phyloP scores from a whole-genome alignment of 768 basidiomycete genomes.

The Podaxis sp. region DNA sequence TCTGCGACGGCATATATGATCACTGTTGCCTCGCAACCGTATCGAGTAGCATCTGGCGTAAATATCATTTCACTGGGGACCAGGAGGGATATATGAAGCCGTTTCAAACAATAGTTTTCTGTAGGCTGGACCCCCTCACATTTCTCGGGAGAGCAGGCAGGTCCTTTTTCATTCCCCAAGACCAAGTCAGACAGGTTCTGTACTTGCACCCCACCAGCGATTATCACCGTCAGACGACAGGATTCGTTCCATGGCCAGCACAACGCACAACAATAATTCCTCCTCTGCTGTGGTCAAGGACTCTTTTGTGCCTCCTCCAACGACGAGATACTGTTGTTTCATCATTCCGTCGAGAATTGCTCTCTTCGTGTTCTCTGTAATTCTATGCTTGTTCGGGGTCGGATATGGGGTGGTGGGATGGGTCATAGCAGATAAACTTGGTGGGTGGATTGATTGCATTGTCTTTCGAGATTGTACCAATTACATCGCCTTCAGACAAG shows the following conservation, averaged over 20 bases:
- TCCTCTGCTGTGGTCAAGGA: not conserved
- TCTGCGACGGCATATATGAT: too few relatives aligned
- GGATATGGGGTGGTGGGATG: conserved; percentile 10
- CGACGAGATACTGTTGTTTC: not conserved
- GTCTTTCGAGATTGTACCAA: not conserved
- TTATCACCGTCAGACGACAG: not conserved
- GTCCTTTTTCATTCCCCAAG: not conserved
- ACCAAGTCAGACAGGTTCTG: conserved; percentile 8
- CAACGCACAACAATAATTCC: not conserved
- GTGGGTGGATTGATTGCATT: not conserved
- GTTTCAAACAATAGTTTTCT: too few relatives aligned
- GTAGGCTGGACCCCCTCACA: not conserved
- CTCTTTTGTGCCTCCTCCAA: not conserved
- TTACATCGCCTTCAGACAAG: conserved; percentile 1
- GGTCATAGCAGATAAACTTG: conserved; percentile 9
- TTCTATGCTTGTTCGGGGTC: conserved; percentile 8
- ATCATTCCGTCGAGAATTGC: conserved; percentile 15
- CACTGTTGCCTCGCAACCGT: too few relatives aligned
- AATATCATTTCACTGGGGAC: not conserved
- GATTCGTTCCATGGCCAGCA: not conserved
- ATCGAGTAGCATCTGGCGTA: too few relatives aligned
- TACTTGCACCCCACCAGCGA: not conserved
- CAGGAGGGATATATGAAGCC: not conserved
- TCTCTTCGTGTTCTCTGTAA: conserved; percentile 4
- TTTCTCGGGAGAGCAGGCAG: not conserved